Base-by-base conservation (phyloP, 2,329 filamentous ascomycete species). In the Fusarium mexicanum region DNA sequence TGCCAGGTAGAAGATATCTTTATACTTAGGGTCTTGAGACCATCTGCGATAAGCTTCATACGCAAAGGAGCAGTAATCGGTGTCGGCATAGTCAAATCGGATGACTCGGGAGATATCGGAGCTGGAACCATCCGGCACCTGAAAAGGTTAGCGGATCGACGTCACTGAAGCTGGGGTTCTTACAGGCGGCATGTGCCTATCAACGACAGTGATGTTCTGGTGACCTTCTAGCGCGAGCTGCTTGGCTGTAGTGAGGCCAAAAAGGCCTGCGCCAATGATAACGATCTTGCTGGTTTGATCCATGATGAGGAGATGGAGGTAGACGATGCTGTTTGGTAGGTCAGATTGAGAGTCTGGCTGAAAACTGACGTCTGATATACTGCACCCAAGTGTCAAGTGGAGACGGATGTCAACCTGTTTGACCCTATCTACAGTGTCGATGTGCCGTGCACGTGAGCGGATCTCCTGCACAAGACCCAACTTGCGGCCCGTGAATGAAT, bases 1-100 rank as follows among this genome's bases (percentile, higher is more conserved):
- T 9, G 62, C 31, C 7, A 57, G 67, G 18, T 51, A 67, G n/a
- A 75, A 71, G 9, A 67, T 69, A 7, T 65, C 71, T 24, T 65
- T 59, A 24, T 75, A 76, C 29, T 72, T 76, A 18, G 57, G 64
- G 2, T 54, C 24, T 29, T 43, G 51, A 1, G 58, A 61, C 74
- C 73, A 76, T 13, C 55, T 60, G 22, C 35, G 38, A 48, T 76
- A 76, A 4, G 73, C 74, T 17, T 76, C 71, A 16, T 67, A 62
- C 11, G 88, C 91, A 29, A 93, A 86, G 33, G 82, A 81, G 11
- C 89, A 86, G 79, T 93, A 94, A 20, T 87, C 85, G 2, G 86
- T 81, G 70, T 91, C 87, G 22, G 89, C 89, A 73, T 94, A 94
- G 83, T 94, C 92, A 58, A 80, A 74, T 8, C 82, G 79, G 46